phyloP scores from a whole-genome alignment of 2,329 filamentous ascomycete genomes.

The Curvularia sp. region DNA sequence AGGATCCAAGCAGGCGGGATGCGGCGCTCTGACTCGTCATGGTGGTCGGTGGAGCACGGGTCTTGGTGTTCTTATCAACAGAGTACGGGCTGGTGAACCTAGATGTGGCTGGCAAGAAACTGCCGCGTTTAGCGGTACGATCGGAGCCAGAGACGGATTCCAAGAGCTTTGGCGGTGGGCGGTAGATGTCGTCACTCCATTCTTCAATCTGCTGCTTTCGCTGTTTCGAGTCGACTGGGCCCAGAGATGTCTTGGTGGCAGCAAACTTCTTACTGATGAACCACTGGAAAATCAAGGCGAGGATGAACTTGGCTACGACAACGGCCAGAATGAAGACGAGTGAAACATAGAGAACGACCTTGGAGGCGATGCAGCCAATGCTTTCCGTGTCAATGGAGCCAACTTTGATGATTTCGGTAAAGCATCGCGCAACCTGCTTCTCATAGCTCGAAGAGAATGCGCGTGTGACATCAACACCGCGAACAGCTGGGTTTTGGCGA shows the following conservation, averaged over 20 bases:
- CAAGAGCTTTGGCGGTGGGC: conserved; percentile 80
- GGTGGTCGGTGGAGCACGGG: conserved; percentile 74
- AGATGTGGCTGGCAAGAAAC: conserved; percentile 91
- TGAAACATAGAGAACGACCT: conserved; percentile 94
- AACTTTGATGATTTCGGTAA: conserved; percentile 93
- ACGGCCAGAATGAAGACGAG: conserved; percentile 90
- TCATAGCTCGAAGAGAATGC: conserved; percentile 80
- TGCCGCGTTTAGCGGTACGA: conserved; percentile 78
- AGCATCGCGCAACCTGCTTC: conserved; percentile 83
- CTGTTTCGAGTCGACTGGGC: conserved; percentile 75
- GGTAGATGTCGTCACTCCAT: conserved; percentile 97
- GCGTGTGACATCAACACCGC: conserved; percentile 87
- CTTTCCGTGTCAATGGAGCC: conserved; percentile 95
- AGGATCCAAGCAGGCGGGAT: conserved; percentile 73
- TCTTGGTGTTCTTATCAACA: conserved; percentile 66
- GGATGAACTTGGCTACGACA: conserved; percentile 82
- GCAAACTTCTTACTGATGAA: conserved; percentile 88
- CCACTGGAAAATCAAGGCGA: conserved; percentile 95
- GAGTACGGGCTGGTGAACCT: conserved; percentile 92
- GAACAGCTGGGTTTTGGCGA: conserved; percentile 72
- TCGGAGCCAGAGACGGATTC: conserved; percentile 73
- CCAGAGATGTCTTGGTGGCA: conserved; percentile 83
- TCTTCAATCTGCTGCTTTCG: conserved; percentile 94
- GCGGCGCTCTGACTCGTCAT: conserved; percentile 91
- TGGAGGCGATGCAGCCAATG: conserved; percentile 95